Base-by-base conservation (phyloP, 257 asterid genomes). In the Fraxinus cuspidata region DNA sequence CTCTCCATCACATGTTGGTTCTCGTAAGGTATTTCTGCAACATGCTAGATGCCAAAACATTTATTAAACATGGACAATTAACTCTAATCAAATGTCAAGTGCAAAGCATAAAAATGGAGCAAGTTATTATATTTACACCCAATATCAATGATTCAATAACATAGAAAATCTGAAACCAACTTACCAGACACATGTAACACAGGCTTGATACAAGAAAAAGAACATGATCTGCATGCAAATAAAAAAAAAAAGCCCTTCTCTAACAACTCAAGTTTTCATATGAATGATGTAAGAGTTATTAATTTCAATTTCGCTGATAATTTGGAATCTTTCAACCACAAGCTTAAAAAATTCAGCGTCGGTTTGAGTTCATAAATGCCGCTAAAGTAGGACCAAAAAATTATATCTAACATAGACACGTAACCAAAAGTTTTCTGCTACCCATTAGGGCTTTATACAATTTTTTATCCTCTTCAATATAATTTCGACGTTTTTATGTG, bases 1-100 rank as follows among this genome's bases (percentile, higher is more conserved):
- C 84, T 85, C 72, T 79, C 88, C 85, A 79, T 85, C 81, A 91
- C 93, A 19, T 83, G 79, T 72, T 91, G 85, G 85, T 92, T 92
- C 89, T 91, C 97, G 65, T 86, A 86, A 60, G 89, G 87, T 87
- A 91, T 91, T 91, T 92, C 97, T 6, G 97, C 96, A 31, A 92
- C 93, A 83, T 91, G 97, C 96, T 91, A 81, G 47, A 49, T 73
- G 47, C 71, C 35, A 65, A 72, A 71, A 56, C 10, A 49, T 63
- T 2, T 18, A 25, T 38, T 63, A 56, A 60, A 37, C 12, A 56
- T 56, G 27, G 25, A 56, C 25, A 1, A 1, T 3, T 42, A 42
- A 42, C 51, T 42, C 4, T 42, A 42, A 42, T 42, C 51, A 42
- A 42, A 42, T 11, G 51, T 42, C 51, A 42, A 2, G 18, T 42